Evolutionary conservation across 495 filamentous ascomycete genomes (phyloP), one percentile per base, ranked within the genome.

Genomic region (Zalerion maritima): DNA sequence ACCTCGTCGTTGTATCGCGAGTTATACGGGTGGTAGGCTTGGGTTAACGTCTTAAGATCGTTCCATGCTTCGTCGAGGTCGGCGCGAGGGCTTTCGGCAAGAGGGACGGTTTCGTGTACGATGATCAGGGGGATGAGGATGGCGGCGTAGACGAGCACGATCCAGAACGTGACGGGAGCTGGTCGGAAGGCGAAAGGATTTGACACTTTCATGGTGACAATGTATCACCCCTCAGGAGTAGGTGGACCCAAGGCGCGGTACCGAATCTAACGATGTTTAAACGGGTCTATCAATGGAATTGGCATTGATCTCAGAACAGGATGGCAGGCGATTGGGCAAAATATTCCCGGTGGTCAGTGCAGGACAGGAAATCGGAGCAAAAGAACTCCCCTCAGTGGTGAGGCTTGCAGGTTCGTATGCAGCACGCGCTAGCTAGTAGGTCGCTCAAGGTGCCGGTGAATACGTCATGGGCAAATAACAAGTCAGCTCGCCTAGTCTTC

Each of bases 1-100:
- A 94, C 66, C 5, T 74, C 65, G 38, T 92, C 89, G 43, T 94
- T 96, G 34, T 65, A 60, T 20, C 60, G 73, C 18, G 75, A 82
- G 52, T 94, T 96, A 52, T 81, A 91, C 0, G 87, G 89, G 43
- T 91, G 89, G 43, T 78, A 92, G 0, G 66, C 68, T 30, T 57
- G 62, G n/a, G 73, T 84, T 11, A 97, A 52, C 21, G 55, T 53
- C 19, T 80, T 69, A 12, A 97, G 66, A 46, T 97, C 86, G 10
- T 62, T 51, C 87, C 87, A 96, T 14, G 87, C 86, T 56, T 84
- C 71, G 15, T 73, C 72, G 11, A 94, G 55, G 40, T 92, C 77
- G 28, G 86, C 55, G 14, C 79, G 81, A 20, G 53, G 52, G n/a
- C 40, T 57, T 2, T 81, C 75, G n/a, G 73, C 67, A 18, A 66